Conservation (phyloP, 2,329 filamentous ascomycete species). For the Chrysosporium queenslandicum region DNA sequence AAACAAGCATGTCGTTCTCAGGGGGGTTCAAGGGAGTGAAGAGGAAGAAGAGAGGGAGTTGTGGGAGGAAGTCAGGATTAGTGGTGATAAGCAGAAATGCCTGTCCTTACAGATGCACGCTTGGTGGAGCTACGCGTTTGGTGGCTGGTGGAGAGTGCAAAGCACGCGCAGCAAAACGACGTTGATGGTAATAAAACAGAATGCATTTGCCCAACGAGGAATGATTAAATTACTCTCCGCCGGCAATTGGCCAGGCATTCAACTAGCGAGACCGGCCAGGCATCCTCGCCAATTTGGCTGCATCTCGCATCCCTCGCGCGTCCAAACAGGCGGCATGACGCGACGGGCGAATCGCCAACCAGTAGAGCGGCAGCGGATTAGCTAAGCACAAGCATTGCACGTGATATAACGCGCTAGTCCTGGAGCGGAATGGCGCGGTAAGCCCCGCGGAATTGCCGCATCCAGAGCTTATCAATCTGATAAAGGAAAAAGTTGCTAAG, state of each 20-base stretch:
- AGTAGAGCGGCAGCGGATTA: neutral
- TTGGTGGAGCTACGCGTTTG: constrained; percentile 16
- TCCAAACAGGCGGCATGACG: constrained; percentile 7
- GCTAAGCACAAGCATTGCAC: neutral
- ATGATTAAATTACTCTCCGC: neutral
- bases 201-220: neutral
- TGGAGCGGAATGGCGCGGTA: neutral
- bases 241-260: neutral
- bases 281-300: neutral
- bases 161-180: constrained; percentile 3
- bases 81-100: constrained; percentile 10
- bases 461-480: neutral
- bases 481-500: too few relatives aligned
- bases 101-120: constrained; percentile 14
- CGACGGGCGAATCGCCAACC: constrained; percentile 5
- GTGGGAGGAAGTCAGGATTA: constrained; percentile 16
- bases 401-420: neutral
- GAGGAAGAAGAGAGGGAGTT: constrained; percentile 3
- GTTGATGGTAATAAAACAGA: neutral
- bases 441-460: neutral
- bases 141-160: constrained; percentile 12
- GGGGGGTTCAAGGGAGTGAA: constrained; percentile 4
- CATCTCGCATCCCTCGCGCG: neutral
- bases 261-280: neutral
- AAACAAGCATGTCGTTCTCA: constrained; percentile 9